These are phyloP conservation scores for Seiridium cupressi DNA, from an alignment of 2,329 filamentous ascomycete genomes.

Conservation along the genomic window DNA sequence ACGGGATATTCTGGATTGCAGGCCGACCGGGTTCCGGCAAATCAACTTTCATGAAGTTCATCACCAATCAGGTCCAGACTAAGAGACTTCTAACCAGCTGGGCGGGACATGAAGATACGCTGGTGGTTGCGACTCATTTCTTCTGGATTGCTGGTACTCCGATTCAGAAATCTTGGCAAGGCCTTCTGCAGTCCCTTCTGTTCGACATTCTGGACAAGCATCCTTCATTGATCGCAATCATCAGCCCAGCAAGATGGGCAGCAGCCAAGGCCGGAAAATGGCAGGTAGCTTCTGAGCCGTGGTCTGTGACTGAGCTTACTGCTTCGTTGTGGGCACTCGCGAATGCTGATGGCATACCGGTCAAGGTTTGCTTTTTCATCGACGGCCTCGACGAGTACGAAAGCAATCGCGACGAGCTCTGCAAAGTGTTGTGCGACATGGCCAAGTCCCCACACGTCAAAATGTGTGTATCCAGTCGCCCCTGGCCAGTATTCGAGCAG, in stretches of 20 bases:
- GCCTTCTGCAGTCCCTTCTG: background rate
- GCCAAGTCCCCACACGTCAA: background rate
- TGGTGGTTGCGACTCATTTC: background rate
- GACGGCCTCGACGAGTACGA: slow-evolving; percentile 3
- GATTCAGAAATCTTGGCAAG: background rate
- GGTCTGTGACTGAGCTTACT: background rate
- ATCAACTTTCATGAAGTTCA: slow-evolving; percentile 21
- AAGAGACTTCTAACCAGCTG: background rate
- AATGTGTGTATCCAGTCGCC: slow-evolving; percentile 1
- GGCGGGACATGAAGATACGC: background rate
- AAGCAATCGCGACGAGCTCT: background rate
- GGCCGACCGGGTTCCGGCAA: slow-evolving; percentile 19
- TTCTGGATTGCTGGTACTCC: slow-evolving; percentile 1
- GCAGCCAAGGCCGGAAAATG: background rate
- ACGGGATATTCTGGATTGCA: slow-evolving; percentile 16
- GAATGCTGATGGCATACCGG: background rate
- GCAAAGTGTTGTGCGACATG: background rate
- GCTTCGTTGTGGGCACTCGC: background rate
- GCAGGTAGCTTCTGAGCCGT: background rate
- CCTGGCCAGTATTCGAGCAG: background rate
- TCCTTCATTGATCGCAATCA: background rate
- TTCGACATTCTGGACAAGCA: background rate
- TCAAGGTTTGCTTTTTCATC: slow-evolving; percentile 1
- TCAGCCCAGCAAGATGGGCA: background rate
- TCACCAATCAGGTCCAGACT: slow-evolving; percentile 1